phyloP scores from a whole-genome alignment of 495 filamentous ascomycete species.

The Physcia stellaris region DNA sequence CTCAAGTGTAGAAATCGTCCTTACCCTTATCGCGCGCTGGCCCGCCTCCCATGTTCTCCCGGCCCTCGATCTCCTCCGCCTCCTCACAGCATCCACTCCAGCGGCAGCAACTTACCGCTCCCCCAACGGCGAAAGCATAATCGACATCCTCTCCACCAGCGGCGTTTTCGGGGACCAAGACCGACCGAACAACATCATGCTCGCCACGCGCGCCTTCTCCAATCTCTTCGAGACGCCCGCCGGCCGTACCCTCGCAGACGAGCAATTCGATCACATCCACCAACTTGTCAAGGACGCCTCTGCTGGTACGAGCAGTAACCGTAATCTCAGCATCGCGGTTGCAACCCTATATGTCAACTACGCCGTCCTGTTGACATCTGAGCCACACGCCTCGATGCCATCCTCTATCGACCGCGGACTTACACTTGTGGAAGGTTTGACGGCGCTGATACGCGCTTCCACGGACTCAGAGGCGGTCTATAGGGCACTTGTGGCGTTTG shows the following conservation, averaged over 20 bases:
- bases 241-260: conserved; percentile 49
- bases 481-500: conserved; percentile 66
- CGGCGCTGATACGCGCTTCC: conserved; percentile 44
- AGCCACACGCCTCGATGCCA: conserved; percentile 14
- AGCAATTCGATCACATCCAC: conserved; percentile 43
- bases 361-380: conserved; percentile 44
- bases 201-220: conserved; percentile 65
- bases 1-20: conserved; percentile 40
- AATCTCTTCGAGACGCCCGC: conserved; percentile 72
- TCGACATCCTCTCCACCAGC: conserved; percentile 29
- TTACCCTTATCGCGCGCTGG: conserved; percentile 63
- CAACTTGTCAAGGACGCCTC: conserved; percentile 32
- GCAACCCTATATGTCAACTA: conserved; percentile 81
- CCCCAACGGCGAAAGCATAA: conserved; percentile 35
- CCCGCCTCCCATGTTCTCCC: conserved; percentile 65
- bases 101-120: conserved; percentile 39
- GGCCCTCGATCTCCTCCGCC: conserved; percentile 70
- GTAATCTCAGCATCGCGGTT: conserved; percentile 68
- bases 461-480: conserved; percentile 73
- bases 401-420: conserved; percentile 43
- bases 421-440: conserved; percentile 48
- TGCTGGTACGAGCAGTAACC: conserved; percentile 43
- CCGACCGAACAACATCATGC: conserved; percentile 68
- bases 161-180: conserved; percentile 41
- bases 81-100: conserved; percentile 54